phyloP scores from a whole-genome alignment of 1,139 yeast species.

The Geotrichum cucujoidarum region DNA sequence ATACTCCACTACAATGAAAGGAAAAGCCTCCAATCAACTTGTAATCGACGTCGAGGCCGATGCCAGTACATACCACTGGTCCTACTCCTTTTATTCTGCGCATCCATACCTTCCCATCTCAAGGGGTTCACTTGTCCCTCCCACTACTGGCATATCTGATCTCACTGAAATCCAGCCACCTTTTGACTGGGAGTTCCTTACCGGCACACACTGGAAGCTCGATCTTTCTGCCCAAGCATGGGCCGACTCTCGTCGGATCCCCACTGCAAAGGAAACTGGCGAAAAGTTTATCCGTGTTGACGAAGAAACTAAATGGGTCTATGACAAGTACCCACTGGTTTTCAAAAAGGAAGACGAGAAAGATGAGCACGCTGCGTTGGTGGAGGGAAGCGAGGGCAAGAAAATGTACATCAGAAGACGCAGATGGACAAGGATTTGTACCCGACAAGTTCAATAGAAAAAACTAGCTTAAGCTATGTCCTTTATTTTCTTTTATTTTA shows the following conservation, averaged over 20 bases:
- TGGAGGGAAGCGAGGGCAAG: neutral
- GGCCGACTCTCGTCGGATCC: constrained; percentile 24
- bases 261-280: constrained; percentile 14
- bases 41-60: neutral
- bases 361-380: neutral
- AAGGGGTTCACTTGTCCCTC: neutral
- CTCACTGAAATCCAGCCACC: constrained; percentile 29
- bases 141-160: neutral
- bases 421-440: constrained; percentile 29
- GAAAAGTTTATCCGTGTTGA: constrained; percentile 3
- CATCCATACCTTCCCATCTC: neutral
- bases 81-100: neutral
- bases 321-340: constrained; percentile 23
- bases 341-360: neutral
- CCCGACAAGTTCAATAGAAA: constrained; percentile 20
- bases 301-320: constrained; percentile 34
- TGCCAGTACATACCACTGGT: neutral
- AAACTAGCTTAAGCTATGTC: too few relatives aligned
- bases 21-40: neutral
- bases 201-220: constrained; percentile 27
- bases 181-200: constrained; percentile 27
- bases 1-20: constrained; percentile 8
- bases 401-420: constrained; percentile 24
- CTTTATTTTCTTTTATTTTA: too few relatives aligned
- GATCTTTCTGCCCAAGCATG: constrained; percentile 30